Evolutionary conservation across 345 rosid genomes (phyloP).

Genomic region (Brassica carinata): DNA sequence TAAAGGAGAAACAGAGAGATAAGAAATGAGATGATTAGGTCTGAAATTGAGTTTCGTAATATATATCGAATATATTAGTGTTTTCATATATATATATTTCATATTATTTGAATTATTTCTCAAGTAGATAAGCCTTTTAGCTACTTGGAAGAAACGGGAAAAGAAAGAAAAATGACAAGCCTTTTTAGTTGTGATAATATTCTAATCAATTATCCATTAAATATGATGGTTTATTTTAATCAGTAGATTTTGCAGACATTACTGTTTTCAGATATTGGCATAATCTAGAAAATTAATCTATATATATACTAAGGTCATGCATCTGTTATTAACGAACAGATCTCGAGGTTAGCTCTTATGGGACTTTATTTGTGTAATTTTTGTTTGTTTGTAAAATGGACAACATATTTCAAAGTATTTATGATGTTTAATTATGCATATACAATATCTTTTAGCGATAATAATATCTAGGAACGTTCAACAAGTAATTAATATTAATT

Average conservation of each 20-base stretch:
- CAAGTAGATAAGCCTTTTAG: conserved; percentile 34
- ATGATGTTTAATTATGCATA: background rate
- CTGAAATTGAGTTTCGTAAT: conserved; percentile 23
- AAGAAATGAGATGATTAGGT: conserved; percentile 24
- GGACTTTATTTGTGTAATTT: background rate
- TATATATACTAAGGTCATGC: conserved; percentile 4
- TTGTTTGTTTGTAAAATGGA: background rate
- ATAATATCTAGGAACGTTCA: background rate
- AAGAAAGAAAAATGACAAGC: conserved; percentile 14
- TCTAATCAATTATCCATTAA: background rate
- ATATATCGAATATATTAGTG: conserved; percentile 19
- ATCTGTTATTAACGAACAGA: background rate
- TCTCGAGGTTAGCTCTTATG: conserved; percentile 10
- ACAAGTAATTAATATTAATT: background rate
- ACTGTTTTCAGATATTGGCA: conserved; percentile 14
- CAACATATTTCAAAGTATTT: background rate
- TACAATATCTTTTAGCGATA: background rate
- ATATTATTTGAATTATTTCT: conserved; percentile 17
- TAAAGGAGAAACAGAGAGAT: conserved; percentile 20
- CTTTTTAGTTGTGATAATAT: conserved; percentile 13
- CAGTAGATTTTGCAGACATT: conserved; percentile 3
- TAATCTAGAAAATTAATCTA: background rate
- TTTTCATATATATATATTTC: background rate
- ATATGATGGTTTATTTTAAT: background rate
- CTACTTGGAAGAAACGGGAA: conserved; percentile 5